phyloP scores from a whole-genome alignment of 257 asterid species.

The Solanum pinnatisectum region DNA sequence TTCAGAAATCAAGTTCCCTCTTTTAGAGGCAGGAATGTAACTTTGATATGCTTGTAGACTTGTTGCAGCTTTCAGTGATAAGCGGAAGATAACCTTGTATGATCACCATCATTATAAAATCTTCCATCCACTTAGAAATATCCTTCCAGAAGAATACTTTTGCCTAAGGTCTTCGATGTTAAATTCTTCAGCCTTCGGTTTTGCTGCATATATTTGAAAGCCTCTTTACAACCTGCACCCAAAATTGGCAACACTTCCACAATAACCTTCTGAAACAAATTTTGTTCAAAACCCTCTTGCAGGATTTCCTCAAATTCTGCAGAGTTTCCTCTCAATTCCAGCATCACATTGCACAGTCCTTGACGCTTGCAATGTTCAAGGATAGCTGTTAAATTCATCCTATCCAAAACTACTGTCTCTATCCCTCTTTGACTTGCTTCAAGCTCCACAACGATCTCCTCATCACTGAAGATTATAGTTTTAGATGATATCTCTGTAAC shows the following conservation, averaged over 20 bases:
- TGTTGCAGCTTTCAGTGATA: not conserved
- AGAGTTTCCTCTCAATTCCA: conserved; percentile 42
- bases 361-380: conserved; percentile 63
- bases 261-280: conserved; percentile 64
- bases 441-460: conserved; percentile 14
- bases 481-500: conserved; percentile 18
- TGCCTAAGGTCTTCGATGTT: conserved; percentile 38
- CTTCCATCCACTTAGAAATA: conserved; percentile 33
- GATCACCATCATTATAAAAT: not conserved
- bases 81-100: not conserved
- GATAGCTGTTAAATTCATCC: conserved; percentile 34
- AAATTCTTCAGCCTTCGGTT: conserved; percentile 34
- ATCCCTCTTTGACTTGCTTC: conserved; percentile 30
- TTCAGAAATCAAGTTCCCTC: not conserved
- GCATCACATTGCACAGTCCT: conserved; percentile 63
- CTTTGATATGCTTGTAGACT: not conserved
- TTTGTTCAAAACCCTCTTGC: conserved; percentile 49
- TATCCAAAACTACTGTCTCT: conserved; percentile 30
- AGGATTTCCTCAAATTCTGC: conserved; percentile 49
- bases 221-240: conserved; percentile 24
- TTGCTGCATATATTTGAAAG: conserved; percentile 9
- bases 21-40: not conserved
- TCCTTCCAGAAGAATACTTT: conserved; percentile 60
- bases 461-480: conserved; percentile 29
- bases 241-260: conserved; percentile 62